Conservation (phyloP, 371 early-diverging fungal species). For the Capniomyces stellatus region DNA sequence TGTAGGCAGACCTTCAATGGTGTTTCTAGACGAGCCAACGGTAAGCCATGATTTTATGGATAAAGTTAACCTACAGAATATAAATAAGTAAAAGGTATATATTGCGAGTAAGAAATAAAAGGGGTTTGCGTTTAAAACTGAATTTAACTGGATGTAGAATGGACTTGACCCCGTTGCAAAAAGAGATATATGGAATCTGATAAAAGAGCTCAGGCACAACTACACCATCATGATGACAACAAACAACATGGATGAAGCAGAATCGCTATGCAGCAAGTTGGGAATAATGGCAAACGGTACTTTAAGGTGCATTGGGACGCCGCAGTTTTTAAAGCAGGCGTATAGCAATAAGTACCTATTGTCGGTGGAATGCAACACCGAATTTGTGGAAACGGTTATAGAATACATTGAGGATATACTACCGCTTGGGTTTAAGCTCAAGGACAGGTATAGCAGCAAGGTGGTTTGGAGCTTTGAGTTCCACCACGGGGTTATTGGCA, state of each 20-base stretch:
- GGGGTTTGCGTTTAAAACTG: too few relatives aligned
- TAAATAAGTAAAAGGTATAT: too few relatives aligned
- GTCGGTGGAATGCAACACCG: not conserved
- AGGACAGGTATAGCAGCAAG: not conserved
- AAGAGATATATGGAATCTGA: constrained; percentile 4
- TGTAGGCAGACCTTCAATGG: constrained; percentile 32
- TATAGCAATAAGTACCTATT: constrained; percentile 38
- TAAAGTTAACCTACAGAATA: too few relatives aligned
- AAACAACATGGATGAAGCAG: constrained; percentile 64
- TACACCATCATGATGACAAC: constrained; percentile 32
- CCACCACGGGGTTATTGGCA: not conserved
- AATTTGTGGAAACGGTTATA: constrained; percentile 2
- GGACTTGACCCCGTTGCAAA: constrained; percentile 23
- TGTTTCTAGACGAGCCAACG: constrained; percentile 52
- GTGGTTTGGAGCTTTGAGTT: not conserved
- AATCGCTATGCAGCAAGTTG: constrained; percentile 32
- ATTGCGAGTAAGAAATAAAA: too few relatives aligned
- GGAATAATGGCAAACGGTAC: constrained; percentile 57
- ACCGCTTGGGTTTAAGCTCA: not conserved
- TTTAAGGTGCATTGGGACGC: constrained; percentile 39
- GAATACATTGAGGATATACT: not conserved
- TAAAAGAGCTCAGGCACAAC: not conserved
- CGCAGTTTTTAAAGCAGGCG: constrained; percentile 37
- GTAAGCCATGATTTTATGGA: too few relatives aligned
- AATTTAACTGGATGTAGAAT: too few relatives aligned